These are phyloP conservation scores for Astraeus odoratus DNA, from an alignment of 768 basidiomycete species.

Conservation along the genomic window DNA sequence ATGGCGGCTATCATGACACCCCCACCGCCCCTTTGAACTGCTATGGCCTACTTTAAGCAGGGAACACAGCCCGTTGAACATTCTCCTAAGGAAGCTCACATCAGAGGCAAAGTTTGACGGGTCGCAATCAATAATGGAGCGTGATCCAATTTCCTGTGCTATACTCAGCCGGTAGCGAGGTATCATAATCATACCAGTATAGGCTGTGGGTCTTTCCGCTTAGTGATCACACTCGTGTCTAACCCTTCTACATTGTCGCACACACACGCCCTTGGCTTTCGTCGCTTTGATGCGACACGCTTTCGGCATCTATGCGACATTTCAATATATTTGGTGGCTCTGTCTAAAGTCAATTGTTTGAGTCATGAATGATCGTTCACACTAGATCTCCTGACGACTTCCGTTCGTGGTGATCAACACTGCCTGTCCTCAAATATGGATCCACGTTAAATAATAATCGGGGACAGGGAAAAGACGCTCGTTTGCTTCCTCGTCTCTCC, in stretches of 20 bases:
- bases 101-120: slow-evolving; percentile 2
- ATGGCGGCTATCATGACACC: neutral
- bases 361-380: slow-evolving; percentile 13
- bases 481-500: slow-evolving; percentile 27
- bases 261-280: slow-evolving; percentile 24
- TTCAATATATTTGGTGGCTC: slow-evolving; percentile 19
- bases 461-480: slow-evolving; percentile 8
- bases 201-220: slow-evolving; percentile 12
- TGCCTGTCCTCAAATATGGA: slow-evolving; percentile 35
- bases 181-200: neutral
- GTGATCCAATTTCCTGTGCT: too few relatives aligned
- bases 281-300: slow-evolving; percentile 14
- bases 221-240: slow-evolving; percentile 10
- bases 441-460: slow-evolving; percentile 31
- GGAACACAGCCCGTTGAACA: neutral
- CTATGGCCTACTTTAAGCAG: too few relatives aligned
- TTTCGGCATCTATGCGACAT: slow-evolving; percentile 9
- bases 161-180: slow-evolving; percentile 31
- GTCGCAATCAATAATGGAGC: slow-evolving; percentile 7
- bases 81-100: neutral
- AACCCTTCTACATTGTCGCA: slow-evolving; percentile 19
- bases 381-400: slow-evolving; percentile 7
- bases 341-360: slow-evolving; percentile 7
- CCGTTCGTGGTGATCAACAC: slow-evolving; percentile 32
- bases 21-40: neutral